Base-by-base conservation (phyloP, 139 green algal species). In the Closterium sp. region DNA sequence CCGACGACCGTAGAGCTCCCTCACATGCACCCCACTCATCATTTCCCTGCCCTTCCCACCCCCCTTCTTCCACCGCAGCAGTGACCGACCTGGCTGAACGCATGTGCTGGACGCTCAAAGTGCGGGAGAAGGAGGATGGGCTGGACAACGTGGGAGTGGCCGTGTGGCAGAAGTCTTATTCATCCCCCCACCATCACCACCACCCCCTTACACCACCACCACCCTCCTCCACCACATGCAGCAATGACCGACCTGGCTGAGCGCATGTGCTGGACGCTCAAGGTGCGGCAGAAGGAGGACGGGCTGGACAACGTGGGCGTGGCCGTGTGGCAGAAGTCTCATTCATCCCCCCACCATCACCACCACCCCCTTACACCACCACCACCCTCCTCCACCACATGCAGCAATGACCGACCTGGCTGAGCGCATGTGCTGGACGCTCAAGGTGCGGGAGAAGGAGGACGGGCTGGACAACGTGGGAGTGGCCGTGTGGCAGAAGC, bases 101-200 rank as follows among this genome's bases (percentile, higher is more conserved):
- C 28, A 92, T 92, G 90, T 92, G 90, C 42, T 92, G 90, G 90
- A 92, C 70, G 38, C 73, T 62, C 6, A 86, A 86, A 4, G 27
- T 31, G 4, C 73, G 24, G 27, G 27, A 86, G 73, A n/a, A 86
- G 73, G 73, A 28, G 90, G 29, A n/a, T 5, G 27, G 88, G 22
- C 42, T 38, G 28, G 32, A 93, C 17, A 86, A 93, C 5, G 88
- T 70, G 9, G 91, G 88, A 22, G 38, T 88, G 29, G 91, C 86
- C 27, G 31, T 94, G 2, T 94, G 91, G 91, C 30, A 88, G 73
- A 94, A 94, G 88, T 31, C 91, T 21, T 88, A n/a, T n/a, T n/a
- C n/a, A n/a, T n/a, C n/a, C n/a, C n/a, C n/a, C n/a, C n/a, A n/a
- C n/a, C n/a, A n/a, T n/a, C n/a, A n/a, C n/a, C n/a, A n/a, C n/a